Evolutionary conservation across 257 asterid genomes (phyloP), one percentile per base, ranked within the genome.

Genomic region (Lithospermum erythrorhizon): DNA sequence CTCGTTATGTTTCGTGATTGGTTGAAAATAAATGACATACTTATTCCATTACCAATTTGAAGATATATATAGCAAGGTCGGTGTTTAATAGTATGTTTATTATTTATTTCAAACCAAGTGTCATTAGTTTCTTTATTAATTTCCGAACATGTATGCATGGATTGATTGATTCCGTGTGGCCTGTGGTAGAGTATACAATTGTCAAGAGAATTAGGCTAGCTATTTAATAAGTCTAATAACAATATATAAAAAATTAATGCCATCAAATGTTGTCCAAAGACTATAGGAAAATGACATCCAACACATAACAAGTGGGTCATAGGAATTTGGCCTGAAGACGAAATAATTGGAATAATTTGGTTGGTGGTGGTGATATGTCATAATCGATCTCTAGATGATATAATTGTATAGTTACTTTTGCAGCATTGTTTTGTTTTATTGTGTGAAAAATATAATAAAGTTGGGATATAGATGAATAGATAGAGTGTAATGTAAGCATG

Each of bases 281-380:
- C 14, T 22, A 22, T 23, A 13, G 9, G 60, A 56, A 56, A 22
- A 56, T 3, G 60, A 56, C 60, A 22, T 1, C 18, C 59, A 55
- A 20, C 24, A 20, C 24, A 20, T 17, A 21, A 11, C 17, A 23
- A 30, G 27, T 14, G 60, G 60, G 60, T 3, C 37, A 16, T 6
- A 56, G 30, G 60, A 56, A 56, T 24, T 56, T 24, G 60, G 60
- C 37, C 19, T 10, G 60, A 56, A 56, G 57, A 22, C 24, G 1
- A 53, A 53, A 53, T 22, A 7, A 22, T n/a, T 19, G 22, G 57
- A n/a, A 53, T n/a, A n/a, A 22, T 22, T 14, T 56, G 21, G 21
- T 56, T 56, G 60, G 60, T 21, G 19, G 59, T 22, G 27, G 16
- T 18, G 11, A 11, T 13, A 41, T 41, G 49, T 41, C 49, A 9